Evolutionary conservation across 78 protist genomes (phyloP).

Genomic region (Guillardia theta): DNA sequence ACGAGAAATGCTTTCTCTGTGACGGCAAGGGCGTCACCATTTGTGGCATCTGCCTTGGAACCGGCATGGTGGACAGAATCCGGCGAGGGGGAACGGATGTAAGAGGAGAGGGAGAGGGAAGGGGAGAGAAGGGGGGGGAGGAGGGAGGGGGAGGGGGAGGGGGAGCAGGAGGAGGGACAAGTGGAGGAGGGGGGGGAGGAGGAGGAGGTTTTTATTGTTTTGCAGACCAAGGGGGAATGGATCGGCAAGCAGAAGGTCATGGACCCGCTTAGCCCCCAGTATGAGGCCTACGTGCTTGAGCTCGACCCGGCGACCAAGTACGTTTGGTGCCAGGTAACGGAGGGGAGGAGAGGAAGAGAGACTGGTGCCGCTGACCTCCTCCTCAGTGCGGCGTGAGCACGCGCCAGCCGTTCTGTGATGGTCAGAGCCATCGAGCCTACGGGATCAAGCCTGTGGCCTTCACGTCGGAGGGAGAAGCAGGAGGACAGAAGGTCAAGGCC

Average conservation of each 20-base stretch:
- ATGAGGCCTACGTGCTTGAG: not conserved
- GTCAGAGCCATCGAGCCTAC: not conserved
- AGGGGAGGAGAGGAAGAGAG: not conserved
- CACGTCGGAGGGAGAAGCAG: not conserved
- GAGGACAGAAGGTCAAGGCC: not conserved
- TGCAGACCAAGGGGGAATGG: not conserved
- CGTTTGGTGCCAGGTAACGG: not conserved
- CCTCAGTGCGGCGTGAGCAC: conserved; percentile 4
- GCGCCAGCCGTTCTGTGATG: conserved; percentile 4
- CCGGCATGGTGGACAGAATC: not conserved
- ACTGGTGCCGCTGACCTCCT: not conserved
- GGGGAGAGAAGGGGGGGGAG: not conserved
- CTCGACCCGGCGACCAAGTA: not conserved
- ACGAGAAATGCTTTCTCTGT: not conserved
- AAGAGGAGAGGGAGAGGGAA: not conserved
- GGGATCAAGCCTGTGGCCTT: not conserved
- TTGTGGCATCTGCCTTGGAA: not conserved
- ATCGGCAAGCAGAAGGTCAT: not conserved
- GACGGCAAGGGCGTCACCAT: not conserved
- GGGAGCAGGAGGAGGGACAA: not conserved
- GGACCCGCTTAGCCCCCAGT: not conserved
- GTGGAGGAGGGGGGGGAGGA: not conserved
- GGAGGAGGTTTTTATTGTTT: not conserved
- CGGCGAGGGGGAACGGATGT: not conserved
- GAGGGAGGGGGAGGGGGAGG: not conserved